Evolutionary conservation across 2,329 filamentous ascomycete genomes (phyloP).

Genomic region (Penicillium sp.): DNA sequence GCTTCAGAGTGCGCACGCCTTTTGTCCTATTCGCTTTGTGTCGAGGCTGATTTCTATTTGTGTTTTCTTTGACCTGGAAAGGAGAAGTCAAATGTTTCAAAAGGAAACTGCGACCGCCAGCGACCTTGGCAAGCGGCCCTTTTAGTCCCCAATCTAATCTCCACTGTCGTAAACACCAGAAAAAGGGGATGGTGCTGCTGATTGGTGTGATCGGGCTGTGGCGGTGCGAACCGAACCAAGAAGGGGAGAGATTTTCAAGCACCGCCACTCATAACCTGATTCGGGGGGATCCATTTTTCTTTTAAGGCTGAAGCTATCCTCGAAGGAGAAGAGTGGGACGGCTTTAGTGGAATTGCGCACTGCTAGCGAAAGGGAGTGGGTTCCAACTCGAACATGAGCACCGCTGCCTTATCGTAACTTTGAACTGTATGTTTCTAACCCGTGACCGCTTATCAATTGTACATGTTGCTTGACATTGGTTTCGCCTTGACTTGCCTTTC

Average conservation of each 20-base stretch:
- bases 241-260: not conserved
- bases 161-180: not conserved
- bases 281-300: not conserved
- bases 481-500: no score
- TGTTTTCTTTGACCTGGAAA: not conserved
- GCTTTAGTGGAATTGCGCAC: not conserved
- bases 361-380: not conserved
- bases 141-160: not conserved
- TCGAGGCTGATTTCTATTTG: not conserved
- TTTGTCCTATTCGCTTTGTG: not conserved
- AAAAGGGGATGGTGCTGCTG: slow-evolving; percentile 10
- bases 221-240: slow-evolving; percentile 2
- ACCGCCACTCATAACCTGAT: not conserved
- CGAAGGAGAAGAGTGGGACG: not conserved
- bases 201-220: slow-evolving; percentile 10
- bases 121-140: not conserved
- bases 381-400: not conserved
- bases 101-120: not conserved
- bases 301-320: not conserved
- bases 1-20: slow-evolving; percentile 9
- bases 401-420: no score
- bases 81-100: not conserved
- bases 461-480: no score
- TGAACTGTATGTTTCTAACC: no score
- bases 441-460: no score